Conservation (phyloP, 306 rosid genomes). For the Pyrus pyrifolia region DNA sequence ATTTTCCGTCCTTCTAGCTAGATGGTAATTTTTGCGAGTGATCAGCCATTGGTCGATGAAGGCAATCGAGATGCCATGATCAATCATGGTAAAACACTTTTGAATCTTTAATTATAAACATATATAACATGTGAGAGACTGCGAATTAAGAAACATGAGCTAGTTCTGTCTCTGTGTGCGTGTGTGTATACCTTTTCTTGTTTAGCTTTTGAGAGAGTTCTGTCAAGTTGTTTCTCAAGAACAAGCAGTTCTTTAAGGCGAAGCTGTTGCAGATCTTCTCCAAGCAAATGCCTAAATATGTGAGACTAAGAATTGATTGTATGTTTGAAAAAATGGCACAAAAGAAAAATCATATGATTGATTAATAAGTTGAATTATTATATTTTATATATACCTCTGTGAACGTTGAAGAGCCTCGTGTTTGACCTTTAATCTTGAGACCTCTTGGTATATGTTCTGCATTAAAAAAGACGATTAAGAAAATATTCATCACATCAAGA, state of each 20-base stretch:
- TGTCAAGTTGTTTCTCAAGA: constrained; percentile 63
- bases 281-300: constrained; percentile 52
- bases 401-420: constrained; percentile 62
- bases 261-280: constrained; percentile 73
- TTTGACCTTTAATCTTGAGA: constrained; percentile 39
- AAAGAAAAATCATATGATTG: not conserved
- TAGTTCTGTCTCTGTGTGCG: not conserved
- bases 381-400: constrained; percentile 36
- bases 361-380: not conserved
- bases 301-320: not conserved
- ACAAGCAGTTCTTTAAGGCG: constrained; percentile 44
- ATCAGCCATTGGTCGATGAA: no score
- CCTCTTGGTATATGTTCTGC: constrained; percentile 47
- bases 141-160: no score
- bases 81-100: no score
- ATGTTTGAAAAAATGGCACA: not conserved
- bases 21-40: no score
- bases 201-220: constrained; percentile 47
- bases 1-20: no score
- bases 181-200: constrained; percentile 41
- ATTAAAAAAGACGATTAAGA: not conserved
- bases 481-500: not conserved
- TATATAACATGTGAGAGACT: no score
- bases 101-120: no score
- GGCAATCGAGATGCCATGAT: no score